Conservation (phyloP, 1,284 basidiomycete species). For the Ustanciosporium gigantosporum region DNA sequence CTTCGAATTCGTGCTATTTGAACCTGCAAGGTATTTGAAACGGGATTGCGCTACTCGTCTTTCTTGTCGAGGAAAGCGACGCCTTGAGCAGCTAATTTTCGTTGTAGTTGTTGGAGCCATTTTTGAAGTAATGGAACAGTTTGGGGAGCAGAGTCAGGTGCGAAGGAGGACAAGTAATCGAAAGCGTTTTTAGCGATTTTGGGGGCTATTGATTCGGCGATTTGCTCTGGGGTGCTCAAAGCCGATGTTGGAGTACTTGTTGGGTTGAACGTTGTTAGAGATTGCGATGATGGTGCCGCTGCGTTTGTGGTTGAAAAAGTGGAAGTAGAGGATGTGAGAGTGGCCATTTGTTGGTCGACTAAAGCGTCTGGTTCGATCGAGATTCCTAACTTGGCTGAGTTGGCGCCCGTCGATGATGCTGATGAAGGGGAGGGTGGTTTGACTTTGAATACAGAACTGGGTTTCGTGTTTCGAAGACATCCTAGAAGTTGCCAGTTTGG, state of each 20-base stretch:
- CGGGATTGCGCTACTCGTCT: slow-evolving; percentile 11
- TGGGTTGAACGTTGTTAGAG: not conserved
- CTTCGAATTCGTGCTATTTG: too few species aligned
- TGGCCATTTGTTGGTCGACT: slow-evolving; percentile 48
- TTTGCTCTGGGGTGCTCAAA: not conserved
- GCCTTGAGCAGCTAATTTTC: slow-evolving; percentile 54
- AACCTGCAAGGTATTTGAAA: too few species aligned
- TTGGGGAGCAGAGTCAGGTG: slow-evolving; percentile 57
- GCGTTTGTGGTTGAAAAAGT: not conserved
- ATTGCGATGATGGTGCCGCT: not conserved
- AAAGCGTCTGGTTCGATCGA: slow-evolving; percentile 47
- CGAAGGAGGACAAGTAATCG: slow-evolving; percentile 54
- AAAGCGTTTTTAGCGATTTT: slow-evolving; percentile 57
- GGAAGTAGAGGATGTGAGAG: not conserved
- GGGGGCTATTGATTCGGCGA: slow-evolving; percentile 40
- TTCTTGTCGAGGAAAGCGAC: slow-evolving; percentile 41
- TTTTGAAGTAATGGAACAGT: slow-evolving; percentile 55
- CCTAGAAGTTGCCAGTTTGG: slow-evolving; percentile 51
- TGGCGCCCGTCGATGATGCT: not conserved
- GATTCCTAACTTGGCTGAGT: slow-evolving; percentile 52
- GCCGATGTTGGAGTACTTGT: not conserved
- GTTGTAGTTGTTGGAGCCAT: slow-evolving; percentile 58
- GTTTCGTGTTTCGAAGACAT: slow-evolving; percentile 53
- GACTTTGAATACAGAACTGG: slow-evolving; percentile 55
- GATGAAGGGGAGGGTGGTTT: not conserved